These are phyloP conservation scores for Beauveria bassiana DNA, from an alignment of 2,329 filamentous ascomycete species.

Conservation along the genomic window DNA sequence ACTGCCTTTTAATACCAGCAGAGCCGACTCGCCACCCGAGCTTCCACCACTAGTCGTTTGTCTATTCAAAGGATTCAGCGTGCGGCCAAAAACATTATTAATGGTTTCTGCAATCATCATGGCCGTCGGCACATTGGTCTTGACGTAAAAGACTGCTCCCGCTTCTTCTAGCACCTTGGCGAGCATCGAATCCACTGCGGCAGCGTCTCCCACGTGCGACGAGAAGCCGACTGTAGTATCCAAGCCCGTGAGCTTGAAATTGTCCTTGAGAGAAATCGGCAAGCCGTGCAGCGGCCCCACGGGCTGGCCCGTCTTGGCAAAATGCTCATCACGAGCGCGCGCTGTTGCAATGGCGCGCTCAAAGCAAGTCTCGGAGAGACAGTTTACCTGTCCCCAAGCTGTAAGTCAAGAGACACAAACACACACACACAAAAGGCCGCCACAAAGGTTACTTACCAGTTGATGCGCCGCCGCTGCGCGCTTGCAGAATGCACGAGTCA, in stretches of 20 bases:
- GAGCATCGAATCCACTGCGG: slow-evolving; percentile 31
- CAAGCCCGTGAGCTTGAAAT: slow-evolving; percentile 54
- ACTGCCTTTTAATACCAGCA: slow-evolving; percentile 52
- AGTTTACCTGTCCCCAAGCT: slow-evolving; percentile 31
- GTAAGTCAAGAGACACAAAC: no score
- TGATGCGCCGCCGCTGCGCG: slow-evolving; percentile 49
- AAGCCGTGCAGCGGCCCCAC: slow-evolving; percentile 59
- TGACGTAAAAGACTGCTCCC: slow-evolving; percentile 49
- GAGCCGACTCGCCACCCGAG: slow-evolving; percentile 59
- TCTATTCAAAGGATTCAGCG: slow-evolving; percentile 53
- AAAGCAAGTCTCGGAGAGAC: slow-evolving; percentile 47
- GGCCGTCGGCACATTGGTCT: slow-evolving; percentile 52
- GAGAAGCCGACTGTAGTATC: slow-evolving; percentile 59
- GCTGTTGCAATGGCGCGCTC: slow-evolving; percentile 43
- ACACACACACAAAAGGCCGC: slow-evolving; percentile 24
- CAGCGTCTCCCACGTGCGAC: slow-evolving; percentile 52
- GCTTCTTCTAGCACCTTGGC: slow-evolving; percentile 34
- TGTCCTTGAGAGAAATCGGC: slow-evolving; percentile 62
- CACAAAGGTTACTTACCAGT: slow-evolving; percentile 36
- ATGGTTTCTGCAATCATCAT: slow-evolving; percentile 64
- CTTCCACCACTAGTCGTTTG: slow-evolving; percentile 55
- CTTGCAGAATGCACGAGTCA: slow-evolving; percentile 46
- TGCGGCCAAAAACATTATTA: slow-evolving; percentile 58
- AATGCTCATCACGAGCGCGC: slow-evolving; percentile 39
- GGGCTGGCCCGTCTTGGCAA: slow-evolving; percentile 37